Evolutionary conservation across 106 monocot species (phyloP).

Genomic region (Dendrobium chrysotoxum): DNA sequence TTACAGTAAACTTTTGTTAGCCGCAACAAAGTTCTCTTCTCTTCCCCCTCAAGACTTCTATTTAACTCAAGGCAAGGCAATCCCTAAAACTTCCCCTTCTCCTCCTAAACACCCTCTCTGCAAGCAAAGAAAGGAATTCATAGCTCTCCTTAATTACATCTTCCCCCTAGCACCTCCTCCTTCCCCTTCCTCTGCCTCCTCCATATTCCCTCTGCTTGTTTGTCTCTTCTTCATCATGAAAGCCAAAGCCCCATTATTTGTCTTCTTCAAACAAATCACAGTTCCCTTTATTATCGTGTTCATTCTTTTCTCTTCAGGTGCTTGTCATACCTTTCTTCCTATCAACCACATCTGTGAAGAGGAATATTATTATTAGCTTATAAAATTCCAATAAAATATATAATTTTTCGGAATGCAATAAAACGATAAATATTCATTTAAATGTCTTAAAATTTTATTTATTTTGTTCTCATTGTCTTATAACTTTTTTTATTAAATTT

Average conservation of each 20-base stretch:
- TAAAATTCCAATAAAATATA: not conserved
- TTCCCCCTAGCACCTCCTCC: constrained; percentile 3
- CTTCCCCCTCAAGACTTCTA: constrained; percentile 12
- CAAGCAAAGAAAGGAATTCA: constrained; percentile 60
- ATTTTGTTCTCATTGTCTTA: not conserved
- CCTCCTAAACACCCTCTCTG: constrained; percentile 6
- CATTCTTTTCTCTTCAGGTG: constrained; percentile 51
- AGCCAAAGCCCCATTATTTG: constrained; percentile 7
- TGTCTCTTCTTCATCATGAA: constrained; percentile 8
- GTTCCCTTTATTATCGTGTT: constrained; percentile 26
- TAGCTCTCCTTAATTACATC: not conserved
- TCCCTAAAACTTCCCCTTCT: constrained; percentile 7
- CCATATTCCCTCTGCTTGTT: not conserved
- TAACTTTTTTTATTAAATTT: not conserved
- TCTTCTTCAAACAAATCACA: constrained; percentile 6
- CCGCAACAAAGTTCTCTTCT: not conserved
- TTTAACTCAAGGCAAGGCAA: constrained; percentile 18
- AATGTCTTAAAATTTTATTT: not conserved
- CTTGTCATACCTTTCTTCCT: not conserved
- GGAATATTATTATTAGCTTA: not conserved
- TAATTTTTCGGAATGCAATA: not conserved
- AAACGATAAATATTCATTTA: not conserved
- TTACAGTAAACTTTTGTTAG: not conserved
- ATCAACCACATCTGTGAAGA: not conserved
- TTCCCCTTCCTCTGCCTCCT: not conserved